Base-by-base conservation (phyloP, 1,284 basidiomycete genomes). In the Golubevia pallescens region DNA sequence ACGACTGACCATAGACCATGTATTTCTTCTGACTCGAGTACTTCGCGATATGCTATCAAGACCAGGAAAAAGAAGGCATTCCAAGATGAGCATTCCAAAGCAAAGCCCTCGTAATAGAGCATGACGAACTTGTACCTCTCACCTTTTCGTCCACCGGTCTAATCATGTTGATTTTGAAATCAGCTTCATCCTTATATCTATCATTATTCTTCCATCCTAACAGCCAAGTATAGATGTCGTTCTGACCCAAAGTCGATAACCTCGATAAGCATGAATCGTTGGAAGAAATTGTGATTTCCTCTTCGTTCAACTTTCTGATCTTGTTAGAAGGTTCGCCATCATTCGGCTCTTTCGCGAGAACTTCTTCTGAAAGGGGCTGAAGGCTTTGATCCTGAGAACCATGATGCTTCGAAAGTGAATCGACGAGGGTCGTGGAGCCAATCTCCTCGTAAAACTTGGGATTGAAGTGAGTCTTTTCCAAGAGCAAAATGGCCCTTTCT, bases 21-120 rank as follows among this genome's bases (percentile, higher is more conserved):
- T 90, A 78, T 1, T 90, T 87, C 16, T 89, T 87, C 84, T 97
- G 95, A 34, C 87, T 89, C 0, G 92, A 90, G 86, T 97, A 96
- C 91, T 96, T 85, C 28, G 72, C 69, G 65, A 87, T 84, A 51
- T 87, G 86, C 74, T 85, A n/a, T n/a, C n/a, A n/a, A n/a, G n/a
- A n/a, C n/a, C n/a, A n/a, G n/a, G n/a, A n/a, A n/a, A n/a, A n/a
- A n/a, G n/a, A n/a, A n/a, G n/a, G n/a, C n/a, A n/a, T n/a, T 53
- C 19, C 51, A 53, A 53, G 19, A 16, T 53, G 19, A 16, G 51
- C 16, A 19, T 1, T 53, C 19, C 51, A 19, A 53, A 16, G 16
- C 51, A 16, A 19, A 16, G 19, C 51, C 51, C 51, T 53, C 19
- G 51, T n/a, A n/a, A n/a, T 7, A 23, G 19, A 16, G 13, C 6